phyloP scores from a whole-genome alignment of 2,329 filamentous ascomycete genomes.

The Coniochaeta sp. region DNA sequence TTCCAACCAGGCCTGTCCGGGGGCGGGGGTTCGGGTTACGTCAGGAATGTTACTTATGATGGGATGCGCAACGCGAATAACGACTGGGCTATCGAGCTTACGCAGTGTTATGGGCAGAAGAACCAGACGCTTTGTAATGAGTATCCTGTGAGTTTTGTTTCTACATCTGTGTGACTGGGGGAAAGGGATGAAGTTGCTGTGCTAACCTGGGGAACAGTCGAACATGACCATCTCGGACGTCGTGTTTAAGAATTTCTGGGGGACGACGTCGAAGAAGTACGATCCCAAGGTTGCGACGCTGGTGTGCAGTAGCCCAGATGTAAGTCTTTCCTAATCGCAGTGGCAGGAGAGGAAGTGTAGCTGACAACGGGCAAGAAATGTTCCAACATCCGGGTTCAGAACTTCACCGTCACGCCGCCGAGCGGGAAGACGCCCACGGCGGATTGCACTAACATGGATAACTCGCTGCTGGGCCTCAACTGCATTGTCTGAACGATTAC shows the following conservation, averaged over 20 bases:
- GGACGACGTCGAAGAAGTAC: slow-evolving; percentile 39
- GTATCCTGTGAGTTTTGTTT: slow-evolving; percentile 17
- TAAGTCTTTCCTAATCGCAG: slow-evolving; percentile 24
- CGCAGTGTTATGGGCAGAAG: slow-evolving; percentile 37
- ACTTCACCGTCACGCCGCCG: slow-evolving; percentile 40
- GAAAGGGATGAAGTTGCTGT: too few species aligned
- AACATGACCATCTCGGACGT: slow-evolving; percentile 48
- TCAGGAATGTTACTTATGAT: slow-evolving; percentile 52
- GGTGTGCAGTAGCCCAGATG: slow-evolving; percentile 38
- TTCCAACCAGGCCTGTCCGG: slow-evolving; percentile 44
- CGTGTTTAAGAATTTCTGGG: slow-evolving; percentile 47
- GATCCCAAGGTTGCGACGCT: slow-evolving; percentile 37
- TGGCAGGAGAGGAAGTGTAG: neutral
- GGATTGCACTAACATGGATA: slow-evolving; percentile 33
- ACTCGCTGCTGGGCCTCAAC: slow-evolving; percentile 4
- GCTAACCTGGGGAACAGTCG: too few species aligned
- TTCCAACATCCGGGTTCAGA: slow-evolving; percentile 37
- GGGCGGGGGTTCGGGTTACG: slow-evolving; percentile 51
- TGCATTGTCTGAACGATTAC: slow-evolving; percentile 2
- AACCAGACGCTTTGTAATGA: slow-evolving; percentile 55
- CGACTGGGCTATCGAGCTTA: slow-evolving; percentile 9
- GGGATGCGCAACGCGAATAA: neutral
- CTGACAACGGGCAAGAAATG: slow-evolving; percentile 15
- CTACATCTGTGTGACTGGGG: too few species aligned
- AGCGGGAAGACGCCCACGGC: slow-evolving; percentile 33